Evolutionary conservation across 345 rosid species (phyloP), one percentile per base, ranked within the genome.

Genomic region (Chamaenerion angustifolium): DNA sequence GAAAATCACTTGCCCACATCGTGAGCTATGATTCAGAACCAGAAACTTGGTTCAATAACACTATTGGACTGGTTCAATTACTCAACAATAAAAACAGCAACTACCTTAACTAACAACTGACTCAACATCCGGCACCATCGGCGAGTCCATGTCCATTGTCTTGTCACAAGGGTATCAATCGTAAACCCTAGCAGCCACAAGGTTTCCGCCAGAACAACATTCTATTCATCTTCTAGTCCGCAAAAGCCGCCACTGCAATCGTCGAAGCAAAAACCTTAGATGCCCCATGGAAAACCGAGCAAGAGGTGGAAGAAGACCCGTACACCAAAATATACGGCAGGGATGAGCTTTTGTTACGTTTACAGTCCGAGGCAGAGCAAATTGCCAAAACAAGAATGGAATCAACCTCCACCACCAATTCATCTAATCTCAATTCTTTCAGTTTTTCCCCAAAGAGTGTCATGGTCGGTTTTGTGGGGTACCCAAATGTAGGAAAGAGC

Each of bases 401-500:
- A 56, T 72, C 75, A 3, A 62, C 74, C 56, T 65, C 66, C 19
- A 44, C 52, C 66, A 45, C 50, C 42, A 44, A 31, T 59, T 37
- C 69, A 48, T 72, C 76, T 12, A 15, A 48, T 54, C 63, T 50
- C 27, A 62, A 58, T 49, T n/a, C n/a, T n/a, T n/a, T n/a, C n/a
- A n/a, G n/a, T n/a, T 21, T 50, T 23, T 18, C 49, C 18, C 31
- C 64, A 6, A 68, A 64, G 56, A 71, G 59, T 49, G 98, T 79
- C 44, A 67, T 78, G 46, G 94, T 81, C 49, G 98, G 98, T 51
- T 86, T 83, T 45, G 85, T 90, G 55, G 98, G 98, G 52, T 90
- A 83, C 61, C 98, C 98, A 3, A 90, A 90, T 65, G 98, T 83
- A 18, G 96, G 98, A 27, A 90, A 90, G 64, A 83, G 98, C 48